phyloP scores from a whole-genome alignment of 192 early-diverging fungal genomes.

The Coemansia sp. region DNA sequence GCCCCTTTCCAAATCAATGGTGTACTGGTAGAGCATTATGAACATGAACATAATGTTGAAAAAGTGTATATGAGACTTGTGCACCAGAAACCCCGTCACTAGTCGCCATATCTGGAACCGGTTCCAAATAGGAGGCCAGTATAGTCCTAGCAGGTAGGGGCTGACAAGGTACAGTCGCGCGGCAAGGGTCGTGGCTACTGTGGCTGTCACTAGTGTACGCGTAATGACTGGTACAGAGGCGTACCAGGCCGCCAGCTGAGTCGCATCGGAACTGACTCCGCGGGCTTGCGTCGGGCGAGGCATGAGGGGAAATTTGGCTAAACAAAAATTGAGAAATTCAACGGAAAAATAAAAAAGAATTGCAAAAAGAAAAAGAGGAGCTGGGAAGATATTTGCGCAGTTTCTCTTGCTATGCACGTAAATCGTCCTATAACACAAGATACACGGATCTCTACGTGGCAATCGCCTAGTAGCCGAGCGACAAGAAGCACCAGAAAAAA shows the following conservation, averaged over 20 bases:
- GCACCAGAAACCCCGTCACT: conserved; percentile 64
- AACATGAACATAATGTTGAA: conserved; percentile 72
- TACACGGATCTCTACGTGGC: background rate
- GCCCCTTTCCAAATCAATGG: conserved; percentile 65
- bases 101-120: conserved; percentile 78
- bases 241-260: conserved; percentile 29
- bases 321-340: background rate
- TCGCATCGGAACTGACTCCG: conserved; percentile 20
- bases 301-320: background rate
- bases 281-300: conserved; percentile 5
- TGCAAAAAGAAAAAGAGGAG: background rate
- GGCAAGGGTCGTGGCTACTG: conserved; percentile 9
- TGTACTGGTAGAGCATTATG: conserved; percentile 76
- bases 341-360: background rate
- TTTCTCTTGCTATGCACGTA: background rate
- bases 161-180: conserved; percentile 7
- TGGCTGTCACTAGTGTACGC: conserved; percentile 13
- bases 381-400: background rate
- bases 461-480: background rate
- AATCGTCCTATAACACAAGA: background rate
- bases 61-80: conserved; percentile 56
- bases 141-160: conserved; percentile 48
- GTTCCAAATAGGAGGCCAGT: conserved; percentile 55
- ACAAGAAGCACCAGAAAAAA: background rate
- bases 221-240: conserved; percentile 19